These are phyloP conservation scores for Myxozyma vanderwaltii DNA, from an alignment of 805 yeast species.

Conservation along the genomic window DNA sequence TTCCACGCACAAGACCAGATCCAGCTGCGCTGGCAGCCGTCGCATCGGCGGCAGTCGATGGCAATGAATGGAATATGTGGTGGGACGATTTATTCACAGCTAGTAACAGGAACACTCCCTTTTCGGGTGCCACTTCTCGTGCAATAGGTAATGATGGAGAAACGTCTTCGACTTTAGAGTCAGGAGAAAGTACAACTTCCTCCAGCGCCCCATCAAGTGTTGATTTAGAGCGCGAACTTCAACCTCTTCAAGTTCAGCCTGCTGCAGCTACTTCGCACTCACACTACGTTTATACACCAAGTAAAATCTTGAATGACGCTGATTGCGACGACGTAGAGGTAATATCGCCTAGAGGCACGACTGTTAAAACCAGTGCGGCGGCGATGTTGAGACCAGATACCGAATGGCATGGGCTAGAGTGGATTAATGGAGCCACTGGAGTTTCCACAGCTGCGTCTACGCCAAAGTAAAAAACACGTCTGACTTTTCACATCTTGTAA, in stretches of 20 bases:
- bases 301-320: neutral
- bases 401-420: constrained; percentile 16
- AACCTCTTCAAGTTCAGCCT: no score
- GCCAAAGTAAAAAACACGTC: neutral
- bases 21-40: constrained; percentile 1
- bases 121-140: neutral
- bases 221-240: constrained; percentile 6
- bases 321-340: neutral
- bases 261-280: neutral
- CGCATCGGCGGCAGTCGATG: constrained; percentile 10
- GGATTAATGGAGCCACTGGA: constrained; percentile 4
- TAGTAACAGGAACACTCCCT: neutral
- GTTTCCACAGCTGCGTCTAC: constrained; percentile 1
- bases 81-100: constrained; percentile 23
- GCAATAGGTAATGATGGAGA: neutral
- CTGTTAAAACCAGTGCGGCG: neutral
- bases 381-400: constrained; percentile 1
- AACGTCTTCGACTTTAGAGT: neutral
- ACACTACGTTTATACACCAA: constrained; percentile 6
- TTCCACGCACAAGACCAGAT: neutral
- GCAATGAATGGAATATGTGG: constrained; percentile 27
- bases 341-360: constrained; percentile 6
- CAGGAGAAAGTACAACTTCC: constrained; percentile 5
- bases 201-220: constrained; percentile 25
- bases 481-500: neutral